These are phyloP conservation scores for Pilobolus umbonatus DNA, from an alignment of 192 early-diverging fungal species.

Conservation along the genomic window DNA sequence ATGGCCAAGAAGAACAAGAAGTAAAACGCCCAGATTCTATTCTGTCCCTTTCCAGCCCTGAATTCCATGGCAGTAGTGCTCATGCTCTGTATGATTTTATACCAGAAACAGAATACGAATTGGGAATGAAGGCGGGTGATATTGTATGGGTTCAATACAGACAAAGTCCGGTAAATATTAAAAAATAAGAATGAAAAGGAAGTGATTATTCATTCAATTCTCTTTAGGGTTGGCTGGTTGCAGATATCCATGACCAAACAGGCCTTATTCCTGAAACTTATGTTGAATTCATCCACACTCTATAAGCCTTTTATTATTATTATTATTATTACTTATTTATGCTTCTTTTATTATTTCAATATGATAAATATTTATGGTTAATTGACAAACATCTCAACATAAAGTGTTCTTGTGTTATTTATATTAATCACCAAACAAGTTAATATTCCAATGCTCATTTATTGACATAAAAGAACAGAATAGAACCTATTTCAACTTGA, in stretches of 20 bases:
- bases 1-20: too few species aligned
- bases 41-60: slow-evolving; percentile 20
- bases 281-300: slow-evolving; percentile 56
- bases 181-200: too few species aligned
- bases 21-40: slow-evolving; percentile 30
- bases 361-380: too few species aligned
- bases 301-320: too few species aligned
- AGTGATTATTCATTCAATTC: neutral
- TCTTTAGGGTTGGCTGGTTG: slow-evolving; percentile 70
- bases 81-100: slow-evolving; percentile 72
- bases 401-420: too few species aligned
- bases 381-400: too few species aligned
- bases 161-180: slow-evolving; percentile 47
- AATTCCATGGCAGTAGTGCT: slow-evolving; percentile 43
- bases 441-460: too few species aligned
- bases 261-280: slow-evolving; percentile 78
- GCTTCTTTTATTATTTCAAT: too few species aligned
- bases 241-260: slow-evolving; percentile 57
- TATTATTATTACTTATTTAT: too few species aligned
- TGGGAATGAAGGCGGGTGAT: slow-evolving; percentile 61
- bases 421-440: too few species aligned
- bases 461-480: too few species aligned
- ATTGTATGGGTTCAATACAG: slow-evolving; percentile 62
- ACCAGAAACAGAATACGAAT: slow-evolving; percentile 64
- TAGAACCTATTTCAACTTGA: too few species aligned